A percentile compares a stretch with the other conserved stretches of the same genome.
These are phyloP conservation scores for Cucumis variabilis DNA, from an alignment of 331 rosid species.

Conservation along the genomic window DNA sequence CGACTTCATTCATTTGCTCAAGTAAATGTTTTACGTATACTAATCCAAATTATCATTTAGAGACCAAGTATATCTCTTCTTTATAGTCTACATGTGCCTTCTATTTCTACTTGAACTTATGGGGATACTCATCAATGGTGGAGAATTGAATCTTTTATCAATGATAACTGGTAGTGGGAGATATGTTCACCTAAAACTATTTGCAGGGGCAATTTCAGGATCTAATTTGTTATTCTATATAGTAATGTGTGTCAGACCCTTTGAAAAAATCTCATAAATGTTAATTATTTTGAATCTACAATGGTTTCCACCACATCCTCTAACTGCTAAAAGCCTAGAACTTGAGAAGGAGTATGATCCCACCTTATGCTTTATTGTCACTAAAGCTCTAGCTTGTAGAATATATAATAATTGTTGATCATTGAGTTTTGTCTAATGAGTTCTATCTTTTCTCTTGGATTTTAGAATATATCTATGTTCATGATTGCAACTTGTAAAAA, in stretches of 20 bases:
- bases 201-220: not conserved
- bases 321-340: slow-evolving; percentile 82
- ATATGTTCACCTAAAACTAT: slow-evolving; percentile 43
- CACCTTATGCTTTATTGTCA: slow-evolving; percentile 64
- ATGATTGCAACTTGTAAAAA: too few species aligned
- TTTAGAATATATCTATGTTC: not conserved
- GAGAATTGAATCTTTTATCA: slow-evolving; percentile 97
- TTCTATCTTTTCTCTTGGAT: not conserved
- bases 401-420: not conserved
- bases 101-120: slow-evolving; percentile 48
- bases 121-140: slow-evolving; percentile 99
- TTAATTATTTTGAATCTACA: slow-evolving; percentile 20
- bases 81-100: not conserved
- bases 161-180: slow-evolving; percentile 99
- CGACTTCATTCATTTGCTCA: slow-evolving; percentile 99
- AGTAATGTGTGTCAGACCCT: not conserved
- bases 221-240: slow-evolving; percentile 34
- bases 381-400: too few species aligned
- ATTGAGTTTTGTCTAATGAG: not conserved
- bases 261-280: not conserved
- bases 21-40: slow-evolving; percentile 50
- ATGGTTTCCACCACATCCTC: slow-evolving; percentile 91
- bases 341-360: slow-evolving; percentile 87
- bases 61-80: not conserved
- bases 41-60: slow-evolving; percentile 7